Conservation (phyloP, 805 yeast species). For the Saccharomycopsis olivae region DNA sequence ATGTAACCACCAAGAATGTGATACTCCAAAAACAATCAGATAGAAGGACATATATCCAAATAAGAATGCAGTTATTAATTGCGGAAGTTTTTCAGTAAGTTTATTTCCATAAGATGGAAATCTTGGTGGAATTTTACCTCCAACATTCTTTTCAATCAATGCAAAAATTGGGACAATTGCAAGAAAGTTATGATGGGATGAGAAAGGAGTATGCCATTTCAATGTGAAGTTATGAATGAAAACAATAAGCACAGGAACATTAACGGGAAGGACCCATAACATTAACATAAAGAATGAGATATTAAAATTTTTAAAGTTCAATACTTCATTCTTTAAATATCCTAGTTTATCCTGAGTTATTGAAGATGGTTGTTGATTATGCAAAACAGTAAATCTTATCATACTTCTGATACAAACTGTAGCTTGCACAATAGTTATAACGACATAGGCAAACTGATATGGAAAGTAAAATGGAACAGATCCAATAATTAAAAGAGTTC, state of each 20-base stretch:
- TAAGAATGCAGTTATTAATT: conserved; percentile 20
- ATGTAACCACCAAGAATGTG: conserved; percentile 80
- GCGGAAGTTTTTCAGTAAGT: conserved; percentile 22
- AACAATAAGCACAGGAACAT: conserved; percentile 67
- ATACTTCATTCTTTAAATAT: conserved; percentile 13
- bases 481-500: conserved; percentile 29
- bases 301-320: conserved; percentile 44
- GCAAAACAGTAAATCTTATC: conserved; percentile 6
- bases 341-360: conserved; percentile 7
- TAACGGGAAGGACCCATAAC: conserved; percentile 72
- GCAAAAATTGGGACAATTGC: conserved; percentile 66
- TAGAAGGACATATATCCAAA: conserved; percentile 47
- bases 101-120: not conserved
- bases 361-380: conserved; percentile 19
- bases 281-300: conserved; percentile 53
- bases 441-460: conserved; percentile 65
- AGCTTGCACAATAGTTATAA: conserved; percentile 49
- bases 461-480: conserved; percentile 60
- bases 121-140: conserved; percentile 26
- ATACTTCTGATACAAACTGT: conserved; percentile 36
- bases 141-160: conserved; percentile 42
- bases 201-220: conserved; percentile 74
- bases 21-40: conserved; percentile 60
- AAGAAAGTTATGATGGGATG: conserved; percentile 75
- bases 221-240: conserved; percentile 71